phyloP scores from a whole-genome alignment of 495 filamentous ascomycete species.

The Terfezia claveryi region DNA sequence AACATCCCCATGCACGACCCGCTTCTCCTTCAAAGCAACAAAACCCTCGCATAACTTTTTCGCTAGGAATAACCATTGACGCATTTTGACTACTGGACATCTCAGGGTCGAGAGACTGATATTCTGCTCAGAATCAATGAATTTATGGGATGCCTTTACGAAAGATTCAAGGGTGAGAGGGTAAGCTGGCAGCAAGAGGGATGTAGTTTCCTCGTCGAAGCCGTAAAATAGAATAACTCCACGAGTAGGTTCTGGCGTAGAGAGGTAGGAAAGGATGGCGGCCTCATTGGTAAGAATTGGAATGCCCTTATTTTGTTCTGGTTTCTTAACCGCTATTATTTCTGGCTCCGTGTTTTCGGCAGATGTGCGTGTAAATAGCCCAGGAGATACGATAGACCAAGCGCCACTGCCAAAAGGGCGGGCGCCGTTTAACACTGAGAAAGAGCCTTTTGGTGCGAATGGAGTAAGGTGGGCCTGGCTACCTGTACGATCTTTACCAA shows the following conservation, averaged over 20 bases:
- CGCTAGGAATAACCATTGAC: constrained; percentile 13
- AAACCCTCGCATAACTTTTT: constrained; percentile 7
- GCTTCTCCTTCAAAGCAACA: constrained; percentile 4
- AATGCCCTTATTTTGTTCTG: neutral
- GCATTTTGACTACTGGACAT: constrained; percentile 8
- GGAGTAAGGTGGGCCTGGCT: too few relatives aligned
- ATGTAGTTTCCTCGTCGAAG: constrained; percentile 5
- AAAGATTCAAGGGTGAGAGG: constrained; percentile 1
- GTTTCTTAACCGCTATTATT: constrained; percentile 11
- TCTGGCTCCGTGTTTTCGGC: neutral
- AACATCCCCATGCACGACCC: constrained; percentile 15
- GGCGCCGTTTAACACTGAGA: too few relatives aligned
- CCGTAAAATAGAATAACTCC: constrained; percentile 10
- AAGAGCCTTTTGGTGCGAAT: too few relatives aligned
- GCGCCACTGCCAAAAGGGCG: constrained; percentile 8
- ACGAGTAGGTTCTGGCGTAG: neutral
- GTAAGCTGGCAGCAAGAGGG: constrained; percentile 5
- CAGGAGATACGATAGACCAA: constrained; percentile 8
- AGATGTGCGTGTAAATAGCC: neutral
- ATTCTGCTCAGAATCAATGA: neutral
- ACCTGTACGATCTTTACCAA: too few relatives aligned
- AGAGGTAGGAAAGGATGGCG: constrained; percentile 9
- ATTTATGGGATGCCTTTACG: neutral
- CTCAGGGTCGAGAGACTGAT: neutral
- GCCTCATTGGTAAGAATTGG: constrained; percentile 10